Conservation (phyloP, 2,329 filamentous ascomycete genomes). For the Microcera coccophila region DNA sequence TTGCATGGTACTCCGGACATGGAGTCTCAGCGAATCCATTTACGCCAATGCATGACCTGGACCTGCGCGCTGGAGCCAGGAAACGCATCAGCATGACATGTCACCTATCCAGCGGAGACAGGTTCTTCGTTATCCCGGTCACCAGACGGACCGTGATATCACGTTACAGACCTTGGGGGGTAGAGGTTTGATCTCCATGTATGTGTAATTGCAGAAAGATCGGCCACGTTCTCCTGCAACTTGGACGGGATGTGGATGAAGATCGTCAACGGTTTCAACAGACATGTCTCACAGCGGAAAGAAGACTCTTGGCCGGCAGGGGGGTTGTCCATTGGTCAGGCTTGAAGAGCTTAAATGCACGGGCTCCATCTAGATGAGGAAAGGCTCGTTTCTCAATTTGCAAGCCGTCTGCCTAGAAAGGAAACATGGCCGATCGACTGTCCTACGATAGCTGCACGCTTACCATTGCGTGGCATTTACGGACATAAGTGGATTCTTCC, state of each 20-base stretch:
- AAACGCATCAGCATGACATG: background rate
- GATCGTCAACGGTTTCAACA: constrained; percentile 18
- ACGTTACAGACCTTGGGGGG: no score
- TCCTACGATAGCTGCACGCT: background rate
- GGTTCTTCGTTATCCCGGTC: no score
- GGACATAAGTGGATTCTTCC: background rate
- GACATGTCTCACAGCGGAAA: constrained; percentile 19
- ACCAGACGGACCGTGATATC: no score
- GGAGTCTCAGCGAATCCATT: background rate
- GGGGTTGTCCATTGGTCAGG: constrained; percentile 14
- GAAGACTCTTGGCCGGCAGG: constrained; percentile 5
- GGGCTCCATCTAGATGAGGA: constrained; percentile 16
- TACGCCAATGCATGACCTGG: background rate
- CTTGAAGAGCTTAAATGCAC: constrained; percentile 4
- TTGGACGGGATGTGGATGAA: no score
- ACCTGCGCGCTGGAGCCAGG: background rate
- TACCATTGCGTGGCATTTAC: background rate
- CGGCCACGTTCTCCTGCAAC: no score
- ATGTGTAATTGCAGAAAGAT: no score
- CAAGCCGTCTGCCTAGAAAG: constrained; percentile 5
- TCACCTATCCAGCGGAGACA: no score
- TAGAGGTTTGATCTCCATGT: no score
- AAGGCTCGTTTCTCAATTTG: constrained; percentile 8
- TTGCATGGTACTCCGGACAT: background rate
- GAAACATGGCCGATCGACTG: constrained; percentile 8